phyloP scores from a whole-genome alignment of 2,329 filamentous ascomycete species.

The Trichoderma sp. region DNA sequence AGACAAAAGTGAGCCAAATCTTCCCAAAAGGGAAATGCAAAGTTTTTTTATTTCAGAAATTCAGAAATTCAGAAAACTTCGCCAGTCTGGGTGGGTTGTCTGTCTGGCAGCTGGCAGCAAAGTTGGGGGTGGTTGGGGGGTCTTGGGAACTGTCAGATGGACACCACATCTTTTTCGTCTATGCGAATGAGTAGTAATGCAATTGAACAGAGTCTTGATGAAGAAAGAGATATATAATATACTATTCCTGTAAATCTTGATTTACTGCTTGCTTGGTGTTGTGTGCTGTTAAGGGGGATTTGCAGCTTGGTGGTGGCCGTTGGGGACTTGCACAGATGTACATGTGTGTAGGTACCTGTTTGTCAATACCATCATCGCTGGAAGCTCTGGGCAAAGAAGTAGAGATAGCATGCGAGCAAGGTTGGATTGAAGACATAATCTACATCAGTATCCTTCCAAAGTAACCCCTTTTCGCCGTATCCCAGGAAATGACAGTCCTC shows the following conservation, averaged over 20 bases:
- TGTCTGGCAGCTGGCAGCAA: constrained; percentile 18
- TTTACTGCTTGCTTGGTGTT: background rate
- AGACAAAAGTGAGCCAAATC: background rate
- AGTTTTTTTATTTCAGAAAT: background rate
- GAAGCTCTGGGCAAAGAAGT: background rate
- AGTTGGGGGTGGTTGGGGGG: background rate
- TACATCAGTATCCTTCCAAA: constrained; percentile 1
- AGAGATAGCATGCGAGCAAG: background rate
- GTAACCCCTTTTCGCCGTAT: background rate
- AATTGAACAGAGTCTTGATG: background rate
- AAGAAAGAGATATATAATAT: background rate
- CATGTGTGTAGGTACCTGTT: background rate
- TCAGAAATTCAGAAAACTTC: background rate
- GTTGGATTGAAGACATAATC: background rate
- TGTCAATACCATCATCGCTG: background rate
- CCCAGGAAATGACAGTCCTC: background rate
- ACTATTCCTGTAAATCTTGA: background rate
- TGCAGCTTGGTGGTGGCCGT: background rate
- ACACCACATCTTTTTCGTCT: background rate
- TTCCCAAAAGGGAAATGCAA: background rate
- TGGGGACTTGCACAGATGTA: background rate
- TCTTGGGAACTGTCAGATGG: background rate
- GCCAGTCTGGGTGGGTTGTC: background rate
- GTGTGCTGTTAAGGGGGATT: background rate
- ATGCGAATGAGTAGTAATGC: background rate